Conservation (phyloP, 306 rosid species). For the Casuarina glauca region DNA sequence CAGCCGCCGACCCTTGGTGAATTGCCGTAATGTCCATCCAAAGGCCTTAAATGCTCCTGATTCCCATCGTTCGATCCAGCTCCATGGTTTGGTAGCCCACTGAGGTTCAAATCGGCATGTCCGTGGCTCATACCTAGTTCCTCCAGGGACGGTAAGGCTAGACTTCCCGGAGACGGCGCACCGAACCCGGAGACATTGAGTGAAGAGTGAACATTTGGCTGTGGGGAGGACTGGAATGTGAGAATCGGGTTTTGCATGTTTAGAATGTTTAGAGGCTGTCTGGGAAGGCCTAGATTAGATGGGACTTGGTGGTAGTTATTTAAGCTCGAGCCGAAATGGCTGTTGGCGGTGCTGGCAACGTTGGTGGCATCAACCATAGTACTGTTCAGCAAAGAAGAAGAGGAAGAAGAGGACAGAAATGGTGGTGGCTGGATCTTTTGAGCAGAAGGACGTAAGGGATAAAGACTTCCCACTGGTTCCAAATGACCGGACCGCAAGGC, state of each 20-base stretch:
- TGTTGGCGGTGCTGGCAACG: slow-evolving; percentile 5
- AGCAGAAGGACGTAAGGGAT: slow-evolving; percentile 64
- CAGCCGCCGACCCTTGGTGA: slow-evolving; percentile 33
- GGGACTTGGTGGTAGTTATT: slow-evolving; percentile 41
- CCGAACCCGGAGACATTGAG: slow-evolving; percentile 24
- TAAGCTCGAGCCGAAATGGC: slow-evolving; percentile 11
- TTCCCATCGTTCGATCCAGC: slow-evolving; percentile 3
- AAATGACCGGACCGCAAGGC: slow-evolving; percentile 35
- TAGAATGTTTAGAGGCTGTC: slow-evolving; percentile 34
- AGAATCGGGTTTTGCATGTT: slow-evolving; percentile 49
- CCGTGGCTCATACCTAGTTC: slow-evolving; percentile 36
- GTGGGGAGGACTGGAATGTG: slow-evolving; percentile 38
- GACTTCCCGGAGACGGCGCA: slow-evolving; percentile 27
- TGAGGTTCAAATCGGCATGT: slow-evolving; percentile 26
- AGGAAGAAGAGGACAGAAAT: slow-evolving; percentile 33
- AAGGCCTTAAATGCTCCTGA: slow-evolving; percentile 20
- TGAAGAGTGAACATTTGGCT: slow-evolving; percentile 25
- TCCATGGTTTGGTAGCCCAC: slow-evolving; percentile 14
- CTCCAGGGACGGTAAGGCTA: slow-evolving; percentile 38
- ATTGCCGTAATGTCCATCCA: slow-evolving; percentile 13
- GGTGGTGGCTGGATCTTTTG: slow-evolving; percentile 47
- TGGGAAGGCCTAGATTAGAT: slow-evolving; percentile 31
- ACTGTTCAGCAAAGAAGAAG: slow-evolving; percentile 39
- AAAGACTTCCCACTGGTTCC: slow-evolving; percentile 28
- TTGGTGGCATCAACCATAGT: slow-evolving; percentile 39